Percentiles rank a stretch among this genome's conserved stretches.
These are phyloP conservation scores for Fusarium palustre DNA, from an alignment of 2,329 filamentous ascomycete species.

Conservation along the genomic window DNA sequence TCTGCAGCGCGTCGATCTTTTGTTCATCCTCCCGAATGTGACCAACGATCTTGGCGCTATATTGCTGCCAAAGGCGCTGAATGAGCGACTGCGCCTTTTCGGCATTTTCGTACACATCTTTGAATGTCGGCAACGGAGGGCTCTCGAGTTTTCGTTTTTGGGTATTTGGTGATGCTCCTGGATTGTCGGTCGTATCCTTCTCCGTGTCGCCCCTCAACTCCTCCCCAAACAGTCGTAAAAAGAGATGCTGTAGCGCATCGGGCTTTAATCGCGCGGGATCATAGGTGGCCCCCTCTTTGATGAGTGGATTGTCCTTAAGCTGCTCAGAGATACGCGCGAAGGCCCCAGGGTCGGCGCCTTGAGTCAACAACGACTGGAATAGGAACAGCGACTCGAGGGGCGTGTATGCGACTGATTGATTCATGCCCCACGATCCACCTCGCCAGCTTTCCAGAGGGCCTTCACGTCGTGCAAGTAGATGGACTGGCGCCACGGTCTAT, in stretches of 20 bases:
- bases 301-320: conserved; percentile 77
- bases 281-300: conserved; percentile 77
- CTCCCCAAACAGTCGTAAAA: conserved; percentile 79
- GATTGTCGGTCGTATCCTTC: conserved; percentile 55
- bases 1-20: conserved; percentile 70
- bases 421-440: conserved; percentile 68
- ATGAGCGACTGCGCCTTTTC: conserved; percentile 78
- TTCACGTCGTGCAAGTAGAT: conserved; percentile 64
- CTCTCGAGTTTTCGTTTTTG: conserved; percentile 81
- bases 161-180: conserved; percentile 65
- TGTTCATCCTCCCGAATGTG: conserved; percentile 81
- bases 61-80: conserved; percentile 78
- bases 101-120: conserved; percentile 73
- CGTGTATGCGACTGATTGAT: conserved; percentile 75
- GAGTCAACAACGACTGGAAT: conserved; percentile 80
- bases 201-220: conserved; percentile 70
- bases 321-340: conserved; percentile 80
- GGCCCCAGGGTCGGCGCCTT: conserved; percentile 72
- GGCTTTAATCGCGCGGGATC: conserved; percentile 80
- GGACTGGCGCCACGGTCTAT: conserved; percentile 67
- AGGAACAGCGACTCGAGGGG: conserved; percentile 87
- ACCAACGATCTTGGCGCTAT: conserved; percentile 75
- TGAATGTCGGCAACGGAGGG: conserved; percentile 71
- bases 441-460: conserved; percentile 67
- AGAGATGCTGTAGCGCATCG: conserved; percentile 82